These are phyloP conservation scores for Sonneratia alba DNA, from an alignment of 345 rosid species.

Conservation along the genomic window DNA sequence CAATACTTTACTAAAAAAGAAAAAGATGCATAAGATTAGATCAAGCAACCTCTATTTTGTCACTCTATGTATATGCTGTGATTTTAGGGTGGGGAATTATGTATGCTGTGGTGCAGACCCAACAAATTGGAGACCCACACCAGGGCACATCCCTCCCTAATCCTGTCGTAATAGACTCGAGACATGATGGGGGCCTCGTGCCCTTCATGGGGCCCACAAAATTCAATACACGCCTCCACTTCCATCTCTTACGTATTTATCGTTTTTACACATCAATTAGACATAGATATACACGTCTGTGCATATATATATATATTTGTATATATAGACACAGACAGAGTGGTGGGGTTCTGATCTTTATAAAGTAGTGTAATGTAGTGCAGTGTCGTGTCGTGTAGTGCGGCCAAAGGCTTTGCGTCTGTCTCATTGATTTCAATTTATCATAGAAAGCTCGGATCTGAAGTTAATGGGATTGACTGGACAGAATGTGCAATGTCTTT, in stretches of 20 bases:
- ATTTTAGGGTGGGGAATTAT: slow-evolving; percentile 44
- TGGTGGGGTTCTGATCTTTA: too few relatives aligned
- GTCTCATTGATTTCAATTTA: neutral
- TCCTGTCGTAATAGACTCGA: slow-evolving; percentile 58
- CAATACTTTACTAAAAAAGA: too few relatives aligned
- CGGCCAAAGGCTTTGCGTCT: neutral
- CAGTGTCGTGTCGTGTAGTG: neutral
- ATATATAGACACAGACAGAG: neutral
- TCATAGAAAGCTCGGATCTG: slow-evolving; percentile 5
- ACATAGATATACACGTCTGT: neutral
- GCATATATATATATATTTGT: neutral
- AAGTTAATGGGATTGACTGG: slow-evolving; percentile 7
- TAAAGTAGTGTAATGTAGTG: neutral
- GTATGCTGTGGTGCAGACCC: slow-evolving; percentile 46
- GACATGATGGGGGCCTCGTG: slow-evolving; percentile 45
- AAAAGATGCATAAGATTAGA: neutral
- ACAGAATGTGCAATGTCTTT: slow-evolving; percentile 11
- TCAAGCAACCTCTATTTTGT: too few relatives aligned
- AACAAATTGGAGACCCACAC: slow-evolving; percentile 39
- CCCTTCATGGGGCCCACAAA: slow-evolving; percentile 16
- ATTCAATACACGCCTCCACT: slow-evolving; percentile 9
- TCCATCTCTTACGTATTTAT: neutral
- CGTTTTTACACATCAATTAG: neutral
- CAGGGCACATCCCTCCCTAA: slow-evolving; percentile 31
- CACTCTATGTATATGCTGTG: slow-evolving; percentile 10